Conservation (phyloP, 2,329 filamentous ascomycete species). For the Penicillium sp. region DNA sequence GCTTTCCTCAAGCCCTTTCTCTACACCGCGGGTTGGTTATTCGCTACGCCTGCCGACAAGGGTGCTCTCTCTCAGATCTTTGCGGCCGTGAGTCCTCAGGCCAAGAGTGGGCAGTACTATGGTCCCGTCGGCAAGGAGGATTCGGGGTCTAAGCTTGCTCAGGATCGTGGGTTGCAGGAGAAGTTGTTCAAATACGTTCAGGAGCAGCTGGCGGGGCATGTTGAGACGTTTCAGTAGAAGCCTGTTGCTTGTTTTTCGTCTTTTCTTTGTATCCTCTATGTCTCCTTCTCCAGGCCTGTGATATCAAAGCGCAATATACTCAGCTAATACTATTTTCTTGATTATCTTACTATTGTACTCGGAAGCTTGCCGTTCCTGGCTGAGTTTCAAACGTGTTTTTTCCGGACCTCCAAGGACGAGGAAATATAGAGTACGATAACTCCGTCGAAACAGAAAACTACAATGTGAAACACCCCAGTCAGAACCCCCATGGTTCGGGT, state of each 20-base stretch:
- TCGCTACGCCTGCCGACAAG: constrained; percentile 6
- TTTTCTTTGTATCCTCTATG: too few relatives aligned
- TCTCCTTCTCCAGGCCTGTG: too few relatives aligned
- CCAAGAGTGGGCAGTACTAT: constrained; percentile 8
- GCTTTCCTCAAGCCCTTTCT: constrained; percentile 15
- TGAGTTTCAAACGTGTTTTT: too few relatives aligned
- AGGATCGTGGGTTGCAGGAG: constrained; percentile 9
- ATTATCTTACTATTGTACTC: too few relatives aligned
- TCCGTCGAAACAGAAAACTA: too few relatives aligned
- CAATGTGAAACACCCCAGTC: too few relatives aligned
- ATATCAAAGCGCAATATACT: too few relatives aligned
- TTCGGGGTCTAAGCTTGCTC: constrained; percentile 7
- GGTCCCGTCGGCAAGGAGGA: constrained; percentile 11
- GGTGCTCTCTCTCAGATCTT: constrained; percentile 14
- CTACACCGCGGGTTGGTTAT: not conserved
- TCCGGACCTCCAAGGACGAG: too few relatives aligned
- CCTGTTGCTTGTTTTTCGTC: constrained; percentile 17
- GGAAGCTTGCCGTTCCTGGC: too few relatives aligned
- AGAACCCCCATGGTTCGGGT: too few relatives aligned
- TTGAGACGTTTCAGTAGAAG: not conserved
- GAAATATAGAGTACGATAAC: too few relatives aligned
- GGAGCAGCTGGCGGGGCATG: constrained; percentile 6
- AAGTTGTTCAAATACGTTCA: constrained; percentile 9
- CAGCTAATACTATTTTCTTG: too few relatives aligned
- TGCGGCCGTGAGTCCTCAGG: constrained; percentile 13